These are phyloP conservation scores for Cyathus striatus DNA, from an alignment of 768 basidiomycete species.

Conservation along the genomic window DNA sequence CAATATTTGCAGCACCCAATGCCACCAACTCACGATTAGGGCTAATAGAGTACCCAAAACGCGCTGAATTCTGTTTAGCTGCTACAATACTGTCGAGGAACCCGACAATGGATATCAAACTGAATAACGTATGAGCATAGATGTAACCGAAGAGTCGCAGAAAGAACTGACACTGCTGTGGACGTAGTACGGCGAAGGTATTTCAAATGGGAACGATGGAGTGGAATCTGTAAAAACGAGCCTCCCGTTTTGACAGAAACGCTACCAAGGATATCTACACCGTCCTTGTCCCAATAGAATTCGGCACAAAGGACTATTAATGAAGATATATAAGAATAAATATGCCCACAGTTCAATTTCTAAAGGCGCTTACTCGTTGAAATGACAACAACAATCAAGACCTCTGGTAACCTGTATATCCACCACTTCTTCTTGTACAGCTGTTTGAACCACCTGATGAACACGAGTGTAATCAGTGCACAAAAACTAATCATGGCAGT, in stretches of 20 bases:
- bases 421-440: slow-evolving; percentile 57
- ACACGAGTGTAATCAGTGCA: slow-evolving; percentile 61
- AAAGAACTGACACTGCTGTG: slow-evolving; percentile 58
- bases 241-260: slow-evolving; percentile 59
- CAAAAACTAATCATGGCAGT: slow-evolving; percentile 76
- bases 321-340: neutral
- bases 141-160: neutral
- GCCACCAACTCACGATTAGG: slow-evolving; percentile 97
- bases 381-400: slow-evolving; percentile 78
- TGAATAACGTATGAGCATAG: slow-evolving; percentile 16
- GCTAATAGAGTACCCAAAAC: slow-evolving; percentile 83
- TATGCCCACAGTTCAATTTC: neutral
- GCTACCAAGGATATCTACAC: slow-evolving; percentile 79
- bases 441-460: slow-evolving; percentile 52
- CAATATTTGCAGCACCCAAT: slow-evolving; percentile 79
- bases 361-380: slow-evolving; percentile 62
- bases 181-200: slow-evolving; percentile 79
- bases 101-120: slow-evolving; percentile 77
- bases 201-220: slow-evolving; percentile 51
- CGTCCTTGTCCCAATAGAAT: slow-evolving; percentile 70
- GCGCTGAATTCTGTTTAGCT: slow-evolving; percentile 85
- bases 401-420: slow-evolving; percentile 85
- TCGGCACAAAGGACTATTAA: slow-evolving; percentile 59
- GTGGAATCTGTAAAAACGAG: slow-evolving; percentile 70
- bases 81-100: slow-evolving; percentile 95